Conservation (phyloP, 805 yeast genomes). For the Zygosaccharomyces bisporus region DNA sequence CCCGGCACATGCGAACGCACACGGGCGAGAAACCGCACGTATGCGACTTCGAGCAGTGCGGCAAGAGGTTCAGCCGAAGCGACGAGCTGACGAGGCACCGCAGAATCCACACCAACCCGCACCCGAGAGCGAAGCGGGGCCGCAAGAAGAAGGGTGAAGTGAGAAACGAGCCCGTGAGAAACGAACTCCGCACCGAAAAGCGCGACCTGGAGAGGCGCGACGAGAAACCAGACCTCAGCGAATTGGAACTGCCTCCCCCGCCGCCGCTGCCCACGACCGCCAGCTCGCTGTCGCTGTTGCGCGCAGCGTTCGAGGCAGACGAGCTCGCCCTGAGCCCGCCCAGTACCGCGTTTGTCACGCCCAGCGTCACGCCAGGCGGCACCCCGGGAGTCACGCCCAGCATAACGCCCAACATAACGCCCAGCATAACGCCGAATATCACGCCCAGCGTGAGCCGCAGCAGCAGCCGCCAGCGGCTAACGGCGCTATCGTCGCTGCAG, state of each 20-base stretch:
- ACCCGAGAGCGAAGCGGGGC: slow-evolving; percentile 57
- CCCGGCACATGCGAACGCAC: slow-evolving; percentile 74
- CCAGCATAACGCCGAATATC: neutral
- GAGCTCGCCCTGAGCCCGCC: slow-evolving; percentile 5
- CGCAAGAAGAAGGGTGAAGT: slow-evolving; percentile 35
- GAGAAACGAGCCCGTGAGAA: no score
- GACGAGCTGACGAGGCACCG: slow-evolving; percentile 74
- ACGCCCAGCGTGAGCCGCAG: slow-evolving; percentile 12
- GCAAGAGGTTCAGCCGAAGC: slow-evolving; percentile 61
- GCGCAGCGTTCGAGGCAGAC: slow-evolving; percentile 1
- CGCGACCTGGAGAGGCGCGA: slow-evolving; percentile 3
- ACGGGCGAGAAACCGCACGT: slow-evolving; percentile 80
- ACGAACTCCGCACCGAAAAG: no score
- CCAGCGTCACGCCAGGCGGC: neutral
- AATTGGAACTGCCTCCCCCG: slow-evolving; percentile 2
- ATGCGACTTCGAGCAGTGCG: slow-evolving; percentile 69
- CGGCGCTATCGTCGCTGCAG: slow-evolving; percentile 50
- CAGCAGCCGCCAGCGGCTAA: slow-evolving; percentile 27
- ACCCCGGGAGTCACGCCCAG: neutral
- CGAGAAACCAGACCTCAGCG: slow-evolving; percentile 8
- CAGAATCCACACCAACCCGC: slow-evolving; percentile 69
- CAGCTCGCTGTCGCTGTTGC: slow-evolving; percentile 5
- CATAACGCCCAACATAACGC: neutral
- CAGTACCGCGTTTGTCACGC: slow-evolving; percentile 2
- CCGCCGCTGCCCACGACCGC: slow-evolving; percentile 12